Conservation (phyloP, 2,329 filamentous ascomycete species). For the Botrytis byssoidea region DNA sequence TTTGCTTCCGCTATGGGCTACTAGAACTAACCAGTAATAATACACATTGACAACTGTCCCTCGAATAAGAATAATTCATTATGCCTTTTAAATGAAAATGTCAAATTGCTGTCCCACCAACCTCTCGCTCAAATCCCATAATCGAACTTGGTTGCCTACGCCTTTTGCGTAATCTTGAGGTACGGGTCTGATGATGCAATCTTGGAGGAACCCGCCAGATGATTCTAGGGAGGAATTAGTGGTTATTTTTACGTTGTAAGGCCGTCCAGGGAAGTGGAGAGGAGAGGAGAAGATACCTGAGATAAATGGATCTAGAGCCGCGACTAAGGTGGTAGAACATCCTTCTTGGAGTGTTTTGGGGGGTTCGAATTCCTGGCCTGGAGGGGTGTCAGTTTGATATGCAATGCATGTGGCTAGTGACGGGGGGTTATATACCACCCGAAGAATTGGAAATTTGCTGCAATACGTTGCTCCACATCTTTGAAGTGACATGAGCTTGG, state of each 20-base stretch:
- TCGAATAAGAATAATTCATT: neutral
- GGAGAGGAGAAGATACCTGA: neutral
- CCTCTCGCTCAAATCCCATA: conserved; percentile 25
- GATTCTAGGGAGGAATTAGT: neutral
- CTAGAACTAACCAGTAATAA: neutral
- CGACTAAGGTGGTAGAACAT: conserved; percentile 39
- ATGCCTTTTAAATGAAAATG: neutral
- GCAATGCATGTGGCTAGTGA: neutral
- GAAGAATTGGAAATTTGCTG: neutral
- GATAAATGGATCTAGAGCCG: conserved; percentile 41
- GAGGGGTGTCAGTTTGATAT: neutral
- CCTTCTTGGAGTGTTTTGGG: conserved; percentile 22
- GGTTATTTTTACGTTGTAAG: neutral
- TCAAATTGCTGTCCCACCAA: conserved; percentile 24
- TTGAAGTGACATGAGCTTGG: conserved; percentile 22
- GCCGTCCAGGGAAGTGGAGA: neutral
- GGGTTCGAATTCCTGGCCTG: conserved; percentile 2
- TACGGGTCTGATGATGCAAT: conserved; percentile 17
- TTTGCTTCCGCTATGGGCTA: no score
- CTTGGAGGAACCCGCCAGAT: conserved; percentile 21
- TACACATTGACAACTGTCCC: neutral
- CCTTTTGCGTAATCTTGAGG: conserved; percentile 1
- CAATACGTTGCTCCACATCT: conserved; percentile 18
- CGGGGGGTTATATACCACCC: neutral
- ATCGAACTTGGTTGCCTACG: conserved; percentile 20